Conservation (phyloP, 306 rosid species). For the Acmispon strigosus region DNA sequence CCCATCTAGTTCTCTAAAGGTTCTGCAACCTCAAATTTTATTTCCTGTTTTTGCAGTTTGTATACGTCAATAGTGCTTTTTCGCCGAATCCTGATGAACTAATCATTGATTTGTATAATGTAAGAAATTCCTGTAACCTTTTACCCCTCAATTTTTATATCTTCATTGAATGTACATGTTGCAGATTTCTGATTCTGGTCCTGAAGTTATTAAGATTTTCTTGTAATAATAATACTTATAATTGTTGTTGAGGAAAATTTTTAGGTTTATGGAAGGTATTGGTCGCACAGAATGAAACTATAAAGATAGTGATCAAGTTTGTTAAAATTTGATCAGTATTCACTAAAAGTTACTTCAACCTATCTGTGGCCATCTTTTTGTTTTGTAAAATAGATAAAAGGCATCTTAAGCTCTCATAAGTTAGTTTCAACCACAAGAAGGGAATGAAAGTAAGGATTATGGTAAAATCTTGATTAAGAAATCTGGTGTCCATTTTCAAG, state of each 20-base stretch:
- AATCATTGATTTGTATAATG: slow-evolving; percentile 76
- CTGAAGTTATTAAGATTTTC: neutral
- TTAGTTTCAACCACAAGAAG: neutral
- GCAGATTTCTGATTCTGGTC: neutral
- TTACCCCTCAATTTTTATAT: neutral
- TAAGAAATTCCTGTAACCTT: slow-evolving; percentile 35
- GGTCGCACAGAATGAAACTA: neutral
- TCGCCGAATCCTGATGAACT: slow-evolving; percentile 92
- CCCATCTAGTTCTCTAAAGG: neutral
- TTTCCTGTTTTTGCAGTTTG: slow-evolving; percentile 59
- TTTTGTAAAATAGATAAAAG: neutral
- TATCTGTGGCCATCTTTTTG: neutral
- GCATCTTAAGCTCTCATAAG: neutral
- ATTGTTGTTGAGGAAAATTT: neutral
- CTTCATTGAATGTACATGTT: neutral
- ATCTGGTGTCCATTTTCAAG: neutral
- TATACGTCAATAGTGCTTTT: slow-evolving; percentile 86
- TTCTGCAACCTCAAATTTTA: slow-evolving; percentile 18
- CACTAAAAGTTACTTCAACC: neutral
- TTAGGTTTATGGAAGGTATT: neutral
- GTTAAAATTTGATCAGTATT: neutral
- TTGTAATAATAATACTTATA: neutral
- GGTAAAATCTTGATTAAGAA: neutral
- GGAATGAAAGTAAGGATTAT: neutral
- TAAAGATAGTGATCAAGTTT: neutral